phyloP scores from a whole-genome alignment of 176 grass and related monocot genomes.

The Musa itinerans region DNA sequence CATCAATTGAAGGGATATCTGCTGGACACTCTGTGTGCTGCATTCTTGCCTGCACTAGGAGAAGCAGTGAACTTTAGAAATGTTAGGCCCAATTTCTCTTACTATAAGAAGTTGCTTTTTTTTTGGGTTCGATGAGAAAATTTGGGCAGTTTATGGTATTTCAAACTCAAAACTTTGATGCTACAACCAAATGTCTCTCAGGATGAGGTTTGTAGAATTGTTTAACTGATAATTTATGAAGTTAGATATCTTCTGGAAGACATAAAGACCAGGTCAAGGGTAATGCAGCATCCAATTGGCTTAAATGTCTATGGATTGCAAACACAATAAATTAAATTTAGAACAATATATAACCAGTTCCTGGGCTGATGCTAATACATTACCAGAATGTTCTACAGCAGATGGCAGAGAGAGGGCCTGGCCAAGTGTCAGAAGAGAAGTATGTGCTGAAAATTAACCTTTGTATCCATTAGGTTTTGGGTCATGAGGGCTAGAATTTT shows the following conservation, averaged over 20 bases:
- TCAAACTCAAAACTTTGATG: background rate
- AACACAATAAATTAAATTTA: background rate
- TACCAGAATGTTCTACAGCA: background rate
- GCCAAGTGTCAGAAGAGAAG: background rate
- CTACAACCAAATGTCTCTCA: background rate
- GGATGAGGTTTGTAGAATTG: background rate
- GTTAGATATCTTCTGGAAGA: background rate
- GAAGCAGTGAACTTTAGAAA: background rate
- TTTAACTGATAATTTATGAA: background rate
- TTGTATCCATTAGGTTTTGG: background rate
- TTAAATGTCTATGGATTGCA: background rate
- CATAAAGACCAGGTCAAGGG: background rate
- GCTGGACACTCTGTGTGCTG: conserved; percentile 44
- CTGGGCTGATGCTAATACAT: background rate
- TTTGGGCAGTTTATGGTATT: background rate
- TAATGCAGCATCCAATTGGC: background rate
- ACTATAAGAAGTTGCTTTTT: background rate
- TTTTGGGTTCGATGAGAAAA: background rate
- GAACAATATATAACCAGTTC: background rate
- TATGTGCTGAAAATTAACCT: background rate
- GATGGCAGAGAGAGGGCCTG: background rate
- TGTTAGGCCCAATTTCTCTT: background rate
- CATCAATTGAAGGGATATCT: conserved; percentile 47
- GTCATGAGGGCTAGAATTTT: background rate
- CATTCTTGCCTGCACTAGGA: conserved; percentile 23